Conservation (phyloP, 495 filamentous ascomycete genomes). For the Podospora didyma region DNA sequence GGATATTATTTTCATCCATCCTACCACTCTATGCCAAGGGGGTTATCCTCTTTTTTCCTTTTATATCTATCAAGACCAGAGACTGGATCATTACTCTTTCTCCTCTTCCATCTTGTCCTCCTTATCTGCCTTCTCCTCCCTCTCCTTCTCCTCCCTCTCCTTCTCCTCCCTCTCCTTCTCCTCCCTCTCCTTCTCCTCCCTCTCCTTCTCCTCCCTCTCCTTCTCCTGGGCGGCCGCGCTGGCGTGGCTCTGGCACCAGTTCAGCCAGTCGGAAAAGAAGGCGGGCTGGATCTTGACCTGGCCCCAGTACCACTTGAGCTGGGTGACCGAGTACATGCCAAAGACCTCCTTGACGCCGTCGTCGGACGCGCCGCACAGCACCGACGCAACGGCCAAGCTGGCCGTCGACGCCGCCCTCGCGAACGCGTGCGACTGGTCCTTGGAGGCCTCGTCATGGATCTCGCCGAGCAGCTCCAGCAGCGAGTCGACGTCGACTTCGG, state of each 20-base stretch:
- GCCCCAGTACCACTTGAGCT: constrained; percentile 40
- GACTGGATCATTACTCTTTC: neutral
- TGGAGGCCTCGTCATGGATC: constrained; percentile 69
- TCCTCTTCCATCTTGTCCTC: too few species aligned
- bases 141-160: neutral
- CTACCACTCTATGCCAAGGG: too few species aligned
- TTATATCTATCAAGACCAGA: too few species aligned
- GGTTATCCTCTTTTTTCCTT: too few species aligned
- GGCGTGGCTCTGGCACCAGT: constrained; percentile 54
- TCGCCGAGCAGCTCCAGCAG: constrained; percentile 56
- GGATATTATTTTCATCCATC: too few species aligned
- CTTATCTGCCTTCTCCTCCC: neutral
- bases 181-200: neutral
- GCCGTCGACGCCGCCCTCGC: constrained; percentile 45
- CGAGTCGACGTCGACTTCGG: constrained; percentile 29
- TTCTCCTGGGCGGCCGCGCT: constrained; percentile 6
- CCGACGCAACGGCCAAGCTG: constrained; percentile 44
- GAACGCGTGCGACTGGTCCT: constrained; percentile 50
- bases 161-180: neutral
- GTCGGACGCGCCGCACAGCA: constrained; percentile 24
- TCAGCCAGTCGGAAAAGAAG: constrained; percentile 53
- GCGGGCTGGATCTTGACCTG: constrained; percentile 43
- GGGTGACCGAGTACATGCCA: constrained; percentile 39
- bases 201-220: constrained; percentile 4
- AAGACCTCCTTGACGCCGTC: constrained; percentile 21